A percentile compares a stretch with the other conserved stretches of the same genome.
Conservation (phyloP, 2,329 filamentous ascomycete species). For the Colletotrichum ledebouriae region DNA sequence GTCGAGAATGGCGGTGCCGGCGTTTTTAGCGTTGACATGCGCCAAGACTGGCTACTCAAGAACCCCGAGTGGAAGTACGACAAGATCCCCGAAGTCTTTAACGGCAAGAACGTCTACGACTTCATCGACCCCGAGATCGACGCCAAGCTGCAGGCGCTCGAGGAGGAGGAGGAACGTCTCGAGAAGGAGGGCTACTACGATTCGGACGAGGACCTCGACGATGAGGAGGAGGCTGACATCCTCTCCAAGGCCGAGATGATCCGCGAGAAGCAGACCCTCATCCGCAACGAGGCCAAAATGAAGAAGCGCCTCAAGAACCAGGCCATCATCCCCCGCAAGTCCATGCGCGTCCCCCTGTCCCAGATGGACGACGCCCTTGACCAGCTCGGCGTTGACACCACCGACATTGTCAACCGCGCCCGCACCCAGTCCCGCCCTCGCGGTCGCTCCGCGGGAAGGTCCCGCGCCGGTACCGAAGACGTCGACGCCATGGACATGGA, state of each 20-base stretch:
- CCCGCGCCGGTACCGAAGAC: conserved; percentile 73
- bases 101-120: conserved; percentile 98
- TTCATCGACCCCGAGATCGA: conserved; percentile 98
- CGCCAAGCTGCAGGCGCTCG: conserved; percentile 88
- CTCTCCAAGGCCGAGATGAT: conserved; percentile 94
- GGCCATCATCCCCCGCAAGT: conserved; percentile 88
- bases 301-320: conserved; percentile 98
- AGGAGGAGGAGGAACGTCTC: conserved; percentile 94
- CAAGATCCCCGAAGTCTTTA: conserved; percentile 91
- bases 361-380: conserved; percentile 90
- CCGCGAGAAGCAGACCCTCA: conserved; percentile 91
- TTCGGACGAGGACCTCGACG: conserved; percentile 83
- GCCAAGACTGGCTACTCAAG: conserved; percentile 88
- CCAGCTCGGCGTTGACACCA: conserved; percentile 86
- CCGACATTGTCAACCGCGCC: conserved; percentile 79
- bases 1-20: conserved; percentile 94
- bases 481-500: conserved; percentile 91
- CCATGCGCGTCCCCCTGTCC: conserved; percentile 83
- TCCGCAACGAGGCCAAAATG: conserved; percentile 95
- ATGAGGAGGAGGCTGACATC: conserved; percentile 89
- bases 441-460: conserved; percentile 77
- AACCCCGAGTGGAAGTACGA: conserved; percentile 96
- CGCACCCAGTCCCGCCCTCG: conserved; percentile 76
- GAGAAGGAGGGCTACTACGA: conserved; percentile 96
- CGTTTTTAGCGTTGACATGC: conserved; percentile 94